These are phyloP conservation scores for Fonsecaea erecta DNA, from an alignment of 2,329 filamentous ascomycete species.

Conservation along the genomic window DNA sequence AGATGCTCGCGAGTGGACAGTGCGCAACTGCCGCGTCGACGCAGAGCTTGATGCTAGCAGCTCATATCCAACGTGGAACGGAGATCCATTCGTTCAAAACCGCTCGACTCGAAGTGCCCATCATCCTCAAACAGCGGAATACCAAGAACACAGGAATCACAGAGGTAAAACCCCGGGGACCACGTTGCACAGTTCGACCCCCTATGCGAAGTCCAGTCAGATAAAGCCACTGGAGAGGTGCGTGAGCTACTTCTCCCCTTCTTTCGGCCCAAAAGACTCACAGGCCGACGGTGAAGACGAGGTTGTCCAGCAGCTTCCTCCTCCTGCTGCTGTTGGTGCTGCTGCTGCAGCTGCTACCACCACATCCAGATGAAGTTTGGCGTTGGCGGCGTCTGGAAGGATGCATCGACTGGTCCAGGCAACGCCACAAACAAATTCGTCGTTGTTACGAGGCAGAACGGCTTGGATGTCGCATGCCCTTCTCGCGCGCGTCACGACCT, in stretches of 20 bases:
- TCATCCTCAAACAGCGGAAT: neutral
- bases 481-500: too few species aligned
- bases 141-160: conserved; percentile 57
- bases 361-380: neutral
- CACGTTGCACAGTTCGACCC: conserved; percentile 97
- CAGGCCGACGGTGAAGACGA: neutral
- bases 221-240: conserved; percentile 80
- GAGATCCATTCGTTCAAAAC: conserved; percentile 87
- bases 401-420: conserved; percentile 18
- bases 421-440: conserved; percentile 11
- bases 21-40: too few species aligned
- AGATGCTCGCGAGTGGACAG: too few species aligned
- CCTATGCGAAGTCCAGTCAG: conserved; percentile 95
- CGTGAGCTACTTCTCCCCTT: neutral
- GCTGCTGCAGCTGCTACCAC: too few species aligned
- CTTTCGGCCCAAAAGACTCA: neutral
- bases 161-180: conserved; percentile 91
- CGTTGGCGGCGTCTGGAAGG: conserved; percentile 15
- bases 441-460: too few species aligned
- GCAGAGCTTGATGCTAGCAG: conserved; percentile 61
- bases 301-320: too few species aligned
- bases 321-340: too few species aligned
- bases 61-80: conserved; percentile 67
- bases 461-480: too few species aligned
- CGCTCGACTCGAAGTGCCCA: neutral